Evolutionary conservation across 78 protist genomes (phyloP), one percentile per base, ranked within the genome.

Genomic region (Dictyostelium firmibasis): DNA sequence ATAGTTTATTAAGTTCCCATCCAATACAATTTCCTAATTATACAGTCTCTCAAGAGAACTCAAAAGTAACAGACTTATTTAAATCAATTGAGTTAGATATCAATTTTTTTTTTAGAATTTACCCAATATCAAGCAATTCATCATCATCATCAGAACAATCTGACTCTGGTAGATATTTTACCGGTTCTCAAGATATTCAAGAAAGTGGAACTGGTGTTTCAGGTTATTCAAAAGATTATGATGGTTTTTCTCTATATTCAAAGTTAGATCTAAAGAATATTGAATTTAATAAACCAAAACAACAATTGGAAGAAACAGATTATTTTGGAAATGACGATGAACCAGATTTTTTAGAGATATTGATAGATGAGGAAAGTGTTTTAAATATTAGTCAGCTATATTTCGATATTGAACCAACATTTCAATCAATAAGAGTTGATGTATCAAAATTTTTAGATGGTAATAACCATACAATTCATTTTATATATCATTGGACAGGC

Each of bases 181-280:
- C 70, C 6, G 3, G 35, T 27, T 64, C 36, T 27, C 0, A 11
- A 16, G 62, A 50, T 50, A 50, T 16, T 50, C 62, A 50, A 50
- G 16, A 18, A 3, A 50, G 23, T 16, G n/a, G 62, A 16, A 50
- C 18, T 50, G 64, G 64, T 16, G 2, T 53, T 16, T 53, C 64
- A 53, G 20, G 3, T 16, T 2, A 16, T 10, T 53, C 6, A 7
- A 3, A 53, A 53, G 6, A 53, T 53, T 16, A 53, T 16, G 67
- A 57, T 57, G 67, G n/a, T 70, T 70, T 70, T 29, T 29, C 78
- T 70, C 29, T 14, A 70, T 70, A 70, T 70, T 70, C 79, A 72
- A 72, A 72, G 79, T 72, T 72, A 33, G 79, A 72, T 72, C 79
- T 72, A 72, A 72, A 33, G 79, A 33, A 33, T 72, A 72, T 72